Evolutionary conservation across 1,284 basidiomycete species (phyloP).

Genomic region (Mycena sp.): DNA sequence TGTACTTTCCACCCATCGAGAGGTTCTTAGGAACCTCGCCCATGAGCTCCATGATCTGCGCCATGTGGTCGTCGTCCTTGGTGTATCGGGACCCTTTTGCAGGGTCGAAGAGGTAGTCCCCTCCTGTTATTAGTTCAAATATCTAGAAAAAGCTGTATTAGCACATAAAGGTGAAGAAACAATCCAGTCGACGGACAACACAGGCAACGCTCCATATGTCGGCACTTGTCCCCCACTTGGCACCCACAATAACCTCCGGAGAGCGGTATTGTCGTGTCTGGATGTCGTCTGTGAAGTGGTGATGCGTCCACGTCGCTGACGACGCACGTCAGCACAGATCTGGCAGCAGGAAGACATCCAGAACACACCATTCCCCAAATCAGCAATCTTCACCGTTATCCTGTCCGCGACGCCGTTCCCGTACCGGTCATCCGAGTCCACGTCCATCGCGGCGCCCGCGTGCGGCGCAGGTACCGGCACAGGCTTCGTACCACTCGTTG

Average conservation of each 20-base stretch:
- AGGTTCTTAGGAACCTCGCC: conserved; percentile 90
- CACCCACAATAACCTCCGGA: conserved; percentile 96
- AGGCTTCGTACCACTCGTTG: conserved; percentile 28
- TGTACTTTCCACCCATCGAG: conserved; percentile 94
- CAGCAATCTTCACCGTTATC: conserved; percentile 99
- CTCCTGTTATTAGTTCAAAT: conserved; percentile 91
- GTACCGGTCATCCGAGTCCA: conserved; percentile 31
- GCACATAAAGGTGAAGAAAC: not conserved
- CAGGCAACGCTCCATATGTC: conserved; percentile 98
- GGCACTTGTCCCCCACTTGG: conserved; percentile 93
- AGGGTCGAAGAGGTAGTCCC: conserved; percentile 92
- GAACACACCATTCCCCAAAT: conserved; percentile 88
- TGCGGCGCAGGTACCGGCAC: conserved; percentile 32
- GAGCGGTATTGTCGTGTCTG: conserved; percentile 98
- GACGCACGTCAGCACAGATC: conserved; percentile 28
- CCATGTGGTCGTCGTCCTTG: conserved; percentile 99
- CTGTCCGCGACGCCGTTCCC: conserved; percentile 61
- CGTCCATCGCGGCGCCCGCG: conserved; percentile 38
- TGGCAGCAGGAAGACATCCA: conserved; percentile 7
- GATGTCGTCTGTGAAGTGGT: conserved; percentile 96
- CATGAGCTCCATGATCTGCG: conserved; percentile 97
- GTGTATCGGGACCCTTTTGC: conserved; percentile 80
- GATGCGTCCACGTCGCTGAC: conserved; percentile 85
- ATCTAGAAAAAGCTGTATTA: conserved; percentile 57
- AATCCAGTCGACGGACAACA: conserved; percentile 67